Evolutionary conservation across 306 rosid genomes (phyloP), one percentile per base, ranked within the genome.

Genomic region (Castanea sativa): DNA sequence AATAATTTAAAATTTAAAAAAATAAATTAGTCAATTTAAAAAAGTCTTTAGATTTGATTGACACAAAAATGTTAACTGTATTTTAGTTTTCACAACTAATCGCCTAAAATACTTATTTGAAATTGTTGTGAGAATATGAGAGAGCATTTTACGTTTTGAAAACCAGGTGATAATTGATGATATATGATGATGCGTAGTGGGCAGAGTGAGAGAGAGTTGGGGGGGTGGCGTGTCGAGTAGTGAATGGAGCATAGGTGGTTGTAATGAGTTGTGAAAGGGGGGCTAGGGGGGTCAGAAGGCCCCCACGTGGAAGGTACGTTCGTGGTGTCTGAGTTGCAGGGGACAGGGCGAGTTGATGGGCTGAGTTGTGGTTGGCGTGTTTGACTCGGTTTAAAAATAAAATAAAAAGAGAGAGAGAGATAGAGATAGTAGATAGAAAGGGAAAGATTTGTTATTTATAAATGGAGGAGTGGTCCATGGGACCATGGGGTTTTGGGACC

Each of bases 261-360:
- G 65, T 27, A 41, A 65, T 19, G 49, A 35, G 60, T 14, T 5
- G 0, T 7, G 73, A 20, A 8, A 8, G 7, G 10, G 25, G 74
- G 20, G 51, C 4, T 1, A 21, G 23, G 2, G 33, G 14, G 73
- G 78, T 86, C 79, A 82, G 77, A 85, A 57, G 85, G 77, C 51
- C 76, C 89, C 83, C 95, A 90, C 92, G 93, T 92, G 92, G 92
- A 84, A 35, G 74, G 68, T 32, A 59, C 60, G 25, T 32, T 76
- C 55, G 68, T 20, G 84, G 90, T 94, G 97, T 91, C 97, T 78
- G 83, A 82, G 88, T 69, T 3, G 92, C 84, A 88, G 97, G 97
- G 88, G 89, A 89, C 93, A 92, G 86, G 73, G 80, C 75, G 35
- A 73, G 80, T 75, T 87, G 87, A 84, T 79, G 58, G 32, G 73